These are phyloP conservation scores for Calendula officinalis DNA, from an alignment of 129 eudicot genomes.

Conservation along the genomic window DNA sequence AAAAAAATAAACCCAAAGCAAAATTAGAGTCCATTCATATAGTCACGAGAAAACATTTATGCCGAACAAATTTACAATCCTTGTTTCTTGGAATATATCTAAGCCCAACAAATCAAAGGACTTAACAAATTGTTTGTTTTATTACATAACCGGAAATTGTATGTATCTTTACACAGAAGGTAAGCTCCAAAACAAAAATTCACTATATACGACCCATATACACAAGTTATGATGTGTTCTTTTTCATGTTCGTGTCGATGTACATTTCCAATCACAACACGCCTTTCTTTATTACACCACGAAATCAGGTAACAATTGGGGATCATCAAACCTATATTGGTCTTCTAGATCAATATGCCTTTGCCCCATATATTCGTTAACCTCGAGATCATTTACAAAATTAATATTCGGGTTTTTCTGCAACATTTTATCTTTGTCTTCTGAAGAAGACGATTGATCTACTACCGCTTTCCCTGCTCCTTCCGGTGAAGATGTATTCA, in stretches of 20 bases:
- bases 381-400: conserved; percentile 19
- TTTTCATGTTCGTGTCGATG: conserved; percentile 15
- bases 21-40: too few species aligned
- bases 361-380: conserved; percentile 25
- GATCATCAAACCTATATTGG: conserved; percentile 54
- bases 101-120: not conserved
- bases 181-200: conserved; percentile 21
- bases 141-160: conserved; percentile 19
- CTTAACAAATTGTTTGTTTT: conserved; percentile 19
- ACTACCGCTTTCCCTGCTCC: conserved; percentile 28
- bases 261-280: conserved; percentile 6
- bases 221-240: conserved; percentile 9
- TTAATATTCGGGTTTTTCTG: conserved; percentile 36
- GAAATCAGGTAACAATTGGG: conserved; percentile 57
- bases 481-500: conserved; percentile 43
- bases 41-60: too few species aligned
- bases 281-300: conserved; percentile 34
- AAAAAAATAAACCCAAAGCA: too few species aligned
- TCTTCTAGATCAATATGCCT: conserved; percentile 46
- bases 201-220: conserved; percentile 28
- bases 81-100: conserved; percentile 7
- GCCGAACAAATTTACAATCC: not conserved
- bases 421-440: conserved; percentile 45
- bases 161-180: conserved; percentile 32
- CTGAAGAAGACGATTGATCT: conserved; percentile 42